These are phyloP conservation scores for Fomitopsis pulvina DNA, from an alignment of 768 basidiomycete genomes.

Conservation along the genomic window DNA sequence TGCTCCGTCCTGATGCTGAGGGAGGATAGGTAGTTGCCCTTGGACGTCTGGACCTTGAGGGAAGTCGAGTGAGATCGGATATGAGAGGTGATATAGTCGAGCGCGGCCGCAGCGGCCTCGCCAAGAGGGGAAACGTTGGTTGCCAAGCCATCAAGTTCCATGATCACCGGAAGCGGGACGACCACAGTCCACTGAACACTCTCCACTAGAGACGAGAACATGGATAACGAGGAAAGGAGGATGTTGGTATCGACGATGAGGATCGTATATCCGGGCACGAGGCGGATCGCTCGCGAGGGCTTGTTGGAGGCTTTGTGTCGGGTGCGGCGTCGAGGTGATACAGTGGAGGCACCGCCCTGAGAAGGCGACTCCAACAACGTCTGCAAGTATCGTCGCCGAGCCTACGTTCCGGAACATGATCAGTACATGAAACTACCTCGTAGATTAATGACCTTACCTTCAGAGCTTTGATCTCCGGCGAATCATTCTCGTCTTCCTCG, in stretches of 20 bases:
- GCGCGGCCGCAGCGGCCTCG: conserved; percentile 63
- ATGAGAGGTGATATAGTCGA: conserved; percentile 69
- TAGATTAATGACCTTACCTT: conserved; percentile 45
- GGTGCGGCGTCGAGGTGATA: conserved; percentile 20
- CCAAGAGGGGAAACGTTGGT: conserved; percentile 61
- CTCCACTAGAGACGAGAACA: conserved; percentile 73
- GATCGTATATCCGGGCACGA: conserved; percentile 81
- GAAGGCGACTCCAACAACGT: conserved; percentile 50
- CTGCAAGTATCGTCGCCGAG: conserved; percentile 68
- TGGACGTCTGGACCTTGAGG: conserved; percentile 92
- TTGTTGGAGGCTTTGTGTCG: conserved; percentile 24
- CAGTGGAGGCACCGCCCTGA: conserved; percentile 23
- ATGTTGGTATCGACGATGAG: conserved; percentile 96
- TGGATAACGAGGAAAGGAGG: conserved; percentile 72
- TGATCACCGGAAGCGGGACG: conserved; percentile 90
- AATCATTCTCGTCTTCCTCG: conserved; percentile 60
- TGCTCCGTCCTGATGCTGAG: conserved; percentile 81
- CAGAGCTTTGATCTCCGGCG: conserved; percentile 68
- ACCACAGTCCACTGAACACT: conserved; percentile 81
- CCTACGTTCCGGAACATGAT: conserved; percentile 32
- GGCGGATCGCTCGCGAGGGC: conserved; percentile 36
- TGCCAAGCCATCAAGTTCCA: conserved; percentile 92
- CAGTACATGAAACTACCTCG: conserved; percentile 5
- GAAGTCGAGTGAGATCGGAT: conserved; percentile 67
- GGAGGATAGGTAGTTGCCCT: conserved; percentile 87